Evolutionary conservation across 2,329 filamentous ascomycete species (phyloP).

Genomic region (Proliferodiscus dingleyae): DNA sequence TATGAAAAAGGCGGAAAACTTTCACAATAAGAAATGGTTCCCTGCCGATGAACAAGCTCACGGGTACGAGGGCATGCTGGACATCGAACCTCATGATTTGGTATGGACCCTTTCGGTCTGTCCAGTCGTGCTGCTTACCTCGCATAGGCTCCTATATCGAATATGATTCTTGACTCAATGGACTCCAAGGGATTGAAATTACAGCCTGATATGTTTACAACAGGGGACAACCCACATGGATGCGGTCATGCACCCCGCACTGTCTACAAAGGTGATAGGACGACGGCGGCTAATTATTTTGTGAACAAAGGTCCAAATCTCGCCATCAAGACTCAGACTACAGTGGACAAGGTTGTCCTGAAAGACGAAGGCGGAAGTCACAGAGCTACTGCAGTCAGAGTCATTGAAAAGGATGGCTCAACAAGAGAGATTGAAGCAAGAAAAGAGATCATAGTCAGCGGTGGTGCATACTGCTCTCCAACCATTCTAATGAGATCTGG

Average conservation of each 20-base stretch:
- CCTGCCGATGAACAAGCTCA: conserved; percentile 43
- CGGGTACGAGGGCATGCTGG: conserved; percentile 46
- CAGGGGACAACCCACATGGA: conserved; percentile 46
- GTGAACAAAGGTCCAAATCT: conserved; percentile 33
- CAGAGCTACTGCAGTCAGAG: conserved; percentile 41
- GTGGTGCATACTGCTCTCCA: conserved; percentile 43
- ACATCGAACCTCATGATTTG: conserved; percentile 53
- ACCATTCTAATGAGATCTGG: conserved; percentile 44
- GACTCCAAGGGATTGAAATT: conserved; percentile 48
- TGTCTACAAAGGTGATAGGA: conserved; percentile 46
- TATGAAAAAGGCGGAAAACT: conserved; percentile 55
- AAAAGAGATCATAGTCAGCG: conserved; percentile 46
- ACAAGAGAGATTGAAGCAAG: conserved; percentile 35
- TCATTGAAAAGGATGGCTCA: conserved; percentile 39
- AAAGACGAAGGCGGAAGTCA: conserved; percentile 33
- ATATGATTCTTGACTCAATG: conserved; percentile 50
- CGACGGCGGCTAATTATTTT: conserved; percentile 50
- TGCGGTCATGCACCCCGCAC: conserved; percentile 52
- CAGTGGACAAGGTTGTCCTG: conserved; percentile 49
- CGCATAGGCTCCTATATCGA: conserved; percentile 44
- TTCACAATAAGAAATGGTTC: conserved; percentile 54
- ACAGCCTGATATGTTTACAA: conserved; percentile 56
- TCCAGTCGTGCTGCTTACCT: too few relatives aligned
- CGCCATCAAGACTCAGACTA: conserved; percentile 42
- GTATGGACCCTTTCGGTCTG: too few relatives aligned